phyloP scores from a whole-genome alignment of 331 rosid species.

The Erythrophleum ivorense region DNA sequence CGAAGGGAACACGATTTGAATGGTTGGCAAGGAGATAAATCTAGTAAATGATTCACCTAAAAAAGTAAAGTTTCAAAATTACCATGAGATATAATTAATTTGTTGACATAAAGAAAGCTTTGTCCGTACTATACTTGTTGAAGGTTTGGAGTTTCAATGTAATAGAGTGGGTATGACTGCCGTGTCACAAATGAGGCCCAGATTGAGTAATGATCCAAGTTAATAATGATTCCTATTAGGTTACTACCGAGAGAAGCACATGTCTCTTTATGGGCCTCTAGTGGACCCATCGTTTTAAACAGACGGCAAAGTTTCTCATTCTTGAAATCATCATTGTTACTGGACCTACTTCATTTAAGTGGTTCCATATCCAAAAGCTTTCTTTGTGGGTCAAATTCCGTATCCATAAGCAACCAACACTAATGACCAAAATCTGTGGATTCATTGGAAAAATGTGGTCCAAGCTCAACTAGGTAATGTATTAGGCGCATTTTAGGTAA shows the following conservation, averaged over 20 bases:
- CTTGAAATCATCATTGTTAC: conserved; percentile 46
- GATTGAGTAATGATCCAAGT: conserved; percentile 40
- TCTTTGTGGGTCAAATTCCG: not conserved
- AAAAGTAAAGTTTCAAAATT: conserved; percentile 39
- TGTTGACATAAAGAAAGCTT: conserved; percentile 12
- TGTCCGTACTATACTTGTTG: not conserved
- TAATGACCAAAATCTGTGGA: not conserved
- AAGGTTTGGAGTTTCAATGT: not conserved
- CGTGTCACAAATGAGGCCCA: conserved; percentile 41
- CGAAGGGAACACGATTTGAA: conserved; percentile 41
- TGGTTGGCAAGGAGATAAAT: conserved; percentile 38
- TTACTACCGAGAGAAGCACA: not conserved
- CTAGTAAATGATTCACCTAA: conserved; percentile 38
- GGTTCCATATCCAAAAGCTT: conserved; percentile 21
- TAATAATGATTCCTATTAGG: conserved; percentile 15
- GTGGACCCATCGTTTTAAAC: conserved; percentile 35
- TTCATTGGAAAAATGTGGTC: not conserved
- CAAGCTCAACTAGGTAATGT: not conserved
- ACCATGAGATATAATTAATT: conserved; percentile 27
- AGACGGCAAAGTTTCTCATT: conserved; percentile 7
- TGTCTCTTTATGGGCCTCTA: not conserved
- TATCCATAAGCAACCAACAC: not conserved
- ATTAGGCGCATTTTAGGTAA: not conserved
- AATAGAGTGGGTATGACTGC: not conserved
- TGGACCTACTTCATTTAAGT: conserved; percentile 54